Base-by-base conservation (phyloP, 306 rosid genomes). In the Sechiopsis laciniata region DNA sequence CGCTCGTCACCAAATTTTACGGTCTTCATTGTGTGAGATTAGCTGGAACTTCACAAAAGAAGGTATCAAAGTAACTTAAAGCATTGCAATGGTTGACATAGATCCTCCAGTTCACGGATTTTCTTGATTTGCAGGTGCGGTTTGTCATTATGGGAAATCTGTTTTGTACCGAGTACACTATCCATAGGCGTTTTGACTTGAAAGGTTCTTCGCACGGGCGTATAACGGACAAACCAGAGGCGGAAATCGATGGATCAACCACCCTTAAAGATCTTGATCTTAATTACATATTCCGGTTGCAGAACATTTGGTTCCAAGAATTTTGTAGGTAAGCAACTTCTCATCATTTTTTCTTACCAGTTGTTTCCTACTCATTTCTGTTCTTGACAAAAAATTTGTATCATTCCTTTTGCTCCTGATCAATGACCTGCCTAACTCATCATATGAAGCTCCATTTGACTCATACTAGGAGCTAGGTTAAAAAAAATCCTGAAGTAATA, bases 161-260 rank as follows among this genome's bases (percentile, higher is more conserved):
- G 54, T 94, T 94, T 72, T 89, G 97, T 79, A 83, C 99, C 2
- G 86, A 88, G 67, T 78, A 79, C 60, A 58, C 75, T 61, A 91
- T 94, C 75, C 99, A 94, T 13, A 77, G 88, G 77, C 88, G 99
- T 61, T 94, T 91, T 42, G 99, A 94, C 76, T 79, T 94, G 57
- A 94, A 94, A 88, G 99, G 99, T 66, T 94, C 99, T 17, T 86
- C 97, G 19, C 91, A 82, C 24, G 99, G 99, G 54, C 96, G 99
- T 52, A 75, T 80, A 17, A 91, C 99, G 0, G 86, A 86, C 72
- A 94, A 91, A 83, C 95, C 92, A 0, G 95, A 84, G 80, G 37
- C 87, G 14, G 96, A 91, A 69, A 88, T 88, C 56, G 95, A 89
- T 37, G 88, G 92, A 42, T 87, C 95, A 12, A 94, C 96, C 57